Conservation (phyloP, 2,329 filamentous ascomycete genomes). For the Aspergillus ochraceoroseus region DNA sequence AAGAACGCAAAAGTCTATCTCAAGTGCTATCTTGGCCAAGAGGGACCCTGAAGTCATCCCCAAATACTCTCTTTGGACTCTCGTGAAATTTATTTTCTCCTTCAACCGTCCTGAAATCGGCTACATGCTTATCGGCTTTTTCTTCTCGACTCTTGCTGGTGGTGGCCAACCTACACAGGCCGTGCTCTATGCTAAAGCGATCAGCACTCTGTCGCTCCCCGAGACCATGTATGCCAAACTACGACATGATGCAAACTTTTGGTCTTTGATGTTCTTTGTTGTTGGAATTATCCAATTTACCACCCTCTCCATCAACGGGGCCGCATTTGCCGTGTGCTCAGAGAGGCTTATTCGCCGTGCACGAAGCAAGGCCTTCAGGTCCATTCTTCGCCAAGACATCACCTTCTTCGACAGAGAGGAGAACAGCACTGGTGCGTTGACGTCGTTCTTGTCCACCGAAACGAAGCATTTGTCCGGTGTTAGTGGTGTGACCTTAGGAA, state of each 20-base stretch:
- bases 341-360: slow-evolving; percentile 79
- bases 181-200: slow-evolving; percentile 85
- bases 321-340: slow-evolving; percentile 78
- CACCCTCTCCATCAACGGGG: slow-evolving; percentile 62
- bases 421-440: slow-evolving; percentile 83
- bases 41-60: slow-evolving; percentile 48
- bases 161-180: slow-evolving; percentile 71
- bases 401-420: slow-evolving; percentile 84
- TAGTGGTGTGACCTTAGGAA: slow-evolving; percentile 80
- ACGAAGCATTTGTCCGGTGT: slow-evolving; percentile 85
- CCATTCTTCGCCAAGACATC: slow-evolving; percentile 89
- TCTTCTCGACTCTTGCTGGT: slow-evolving; percentile 72
- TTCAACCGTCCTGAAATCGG: slow-evolving; percentile 73
- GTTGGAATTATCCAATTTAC: slow-evolving; percentile 69
- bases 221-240: slow-evolving; percentile 52
- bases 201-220: slow-evolving; percentile 63
- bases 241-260: slow-evolving; percentile 71
- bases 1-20: slow-evolving; percentile 54
- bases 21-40: slow-evolving; percentile 64
- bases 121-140: slow-evolving; percentile 66
- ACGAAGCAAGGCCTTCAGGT: slow-evolving; percentile 74
- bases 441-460: slow-evolving; percentile 81
- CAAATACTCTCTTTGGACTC: slow-evolving; percentile 66
- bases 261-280: slow-evolving; percentile 84
- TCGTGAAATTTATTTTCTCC: slow-evolving; percentile 71